These are phyloP conservation scores for Colletotrichum costaricense DNA, from an alignment of 2,329 filamentous ascomycete genomes.

Conservation along the genomic window DNA sequence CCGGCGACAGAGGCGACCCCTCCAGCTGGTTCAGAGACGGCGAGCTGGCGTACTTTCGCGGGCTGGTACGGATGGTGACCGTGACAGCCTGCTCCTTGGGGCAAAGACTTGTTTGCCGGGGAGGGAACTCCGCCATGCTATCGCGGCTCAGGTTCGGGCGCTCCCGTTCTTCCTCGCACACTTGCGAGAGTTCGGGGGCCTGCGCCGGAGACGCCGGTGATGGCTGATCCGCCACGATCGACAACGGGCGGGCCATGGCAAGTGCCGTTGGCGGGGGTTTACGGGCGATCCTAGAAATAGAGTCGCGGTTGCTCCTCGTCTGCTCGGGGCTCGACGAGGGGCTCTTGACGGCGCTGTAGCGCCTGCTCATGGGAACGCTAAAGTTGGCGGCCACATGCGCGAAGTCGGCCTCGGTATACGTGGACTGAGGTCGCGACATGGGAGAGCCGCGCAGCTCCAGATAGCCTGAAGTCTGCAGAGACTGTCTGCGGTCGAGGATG, in stretches of 20 bases:
- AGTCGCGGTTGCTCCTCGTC: constrained; percentile 38
- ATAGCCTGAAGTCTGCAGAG: constrained; percentile 59
- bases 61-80: constrained; percentile 35
- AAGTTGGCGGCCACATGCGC: constrained; percentile 57
- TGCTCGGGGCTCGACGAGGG: constrained; percentile 37
- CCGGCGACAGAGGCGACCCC: constrained; percentile 35
- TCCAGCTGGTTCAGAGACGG: constrained; percentile 44
- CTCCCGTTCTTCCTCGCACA: not conserved
- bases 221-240: constrained; percentile 65
- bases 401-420: constrained; percentile 40
- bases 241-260: constrained; percentile 62
- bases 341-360: constrained; percentile 55
- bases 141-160: not conserved
- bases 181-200: not conserved
- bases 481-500: constrained; percentile 63
- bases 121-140: constrained; percentile 1
- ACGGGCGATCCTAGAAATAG: constrained; percentile 41
- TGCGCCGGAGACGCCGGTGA: constrained; percentile 55
- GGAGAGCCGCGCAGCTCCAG: constrained; percentile 51
- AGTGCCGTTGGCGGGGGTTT: constrained; percentile 59
- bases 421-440: constrained; percentile 40
- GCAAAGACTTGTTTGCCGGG: constrained; percentile 36
- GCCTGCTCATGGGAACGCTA: constrained; percentile 61
- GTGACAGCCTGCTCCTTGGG: constrained; percentile 17
- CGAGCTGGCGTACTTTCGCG: constrained; percentile 46